Evolutionary conservation across 768 basidiomycete genomes (phyloP).

Genomic region (Botryobasidium botryosum): DNA sequence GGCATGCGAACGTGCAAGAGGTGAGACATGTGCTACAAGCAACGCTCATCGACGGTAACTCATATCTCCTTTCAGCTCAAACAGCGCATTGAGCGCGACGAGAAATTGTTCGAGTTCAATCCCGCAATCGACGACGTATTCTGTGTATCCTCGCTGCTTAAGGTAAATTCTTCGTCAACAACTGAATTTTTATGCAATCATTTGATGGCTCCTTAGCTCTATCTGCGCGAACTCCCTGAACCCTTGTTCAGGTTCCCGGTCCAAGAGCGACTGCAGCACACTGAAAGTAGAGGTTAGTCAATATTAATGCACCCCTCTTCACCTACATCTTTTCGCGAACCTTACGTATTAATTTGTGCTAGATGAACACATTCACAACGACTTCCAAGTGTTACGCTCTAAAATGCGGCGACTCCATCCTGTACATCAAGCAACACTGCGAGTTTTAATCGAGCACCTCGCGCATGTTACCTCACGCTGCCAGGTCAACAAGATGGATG

Average conservation of each 20-base stretch:
- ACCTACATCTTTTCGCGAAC: neutral
- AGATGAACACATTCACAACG: constrained; percentile 58
- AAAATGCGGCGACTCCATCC: constrained; percentile 71
- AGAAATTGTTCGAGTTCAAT: constrained; percentile 55
- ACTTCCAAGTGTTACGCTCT: constrained; percentile 62
- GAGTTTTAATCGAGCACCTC: constrained; percentile 67
- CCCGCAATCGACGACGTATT: constrained; percentile 59
- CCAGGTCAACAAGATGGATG: constrained; percentile 85
- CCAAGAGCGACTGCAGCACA: constrained; percentile 66
- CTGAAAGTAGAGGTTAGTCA: constrained; percentile 52
- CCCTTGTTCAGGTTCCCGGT: constrained; percentile 71
- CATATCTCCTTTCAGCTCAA: constrained; percentile 35
- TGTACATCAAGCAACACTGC: constrained; percentile 74
- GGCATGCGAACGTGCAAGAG: constrained; percentile 70
- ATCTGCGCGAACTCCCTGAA: constrained; percentile 78
- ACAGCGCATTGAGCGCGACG: constrained; percentile 76
- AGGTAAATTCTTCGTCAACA: constrained; percentile 31
- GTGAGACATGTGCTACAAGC: constrained; percentile 25
- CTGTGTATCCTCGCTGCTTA: constrained; percentile 68
- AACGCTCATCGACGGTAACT: neutral
- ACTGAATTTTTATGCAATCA: neutral
- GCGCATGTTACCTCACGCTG: constrained; percentile 45
- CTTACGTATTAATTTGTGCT: constrained; percentile 2
- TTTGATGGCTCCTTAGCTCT: constrained; percentile 29
- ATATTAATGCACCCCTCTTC: neutral